Percentiles rank a stretch among this genome's conserved stretches.
These are phyloP conservation scores for Penicillium thymicola DNA, from an alignment of 2,329 filamentous ascomycete species.

Conservation along the genomic window DNA sequence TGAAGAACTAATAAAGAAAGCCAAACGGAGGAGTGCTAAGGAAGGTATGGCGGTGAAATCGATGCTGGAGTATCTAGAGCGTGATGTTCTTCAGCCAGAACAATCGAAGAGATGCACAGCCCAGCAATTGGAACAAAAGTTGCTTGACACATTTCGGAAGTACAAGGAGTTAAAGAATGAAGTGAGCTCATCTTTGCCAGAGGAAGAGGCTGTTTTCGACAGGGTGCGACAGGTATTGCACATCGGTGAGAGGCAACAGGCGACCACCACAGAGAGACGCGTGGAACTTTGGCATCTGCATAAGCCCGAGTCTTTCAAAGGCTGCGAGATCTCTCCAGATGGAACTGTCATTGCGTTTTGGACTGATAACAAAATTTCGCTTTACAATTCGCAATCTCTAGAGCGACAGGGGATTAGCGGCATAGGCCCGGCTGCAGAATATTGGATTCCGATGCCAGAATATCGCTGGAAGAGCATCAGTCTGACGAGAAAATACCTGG, in stretches of 20 bases:
- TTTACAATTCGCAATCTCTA: neutral
- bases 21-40: neutral
- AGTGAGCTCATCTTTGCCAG: neutral
- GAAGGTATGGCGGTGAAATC: neutral
- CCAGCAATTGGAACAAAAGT: neutral
- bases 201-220: neutral
- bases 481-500: neutral
- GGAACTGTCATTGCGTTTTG: neutral
- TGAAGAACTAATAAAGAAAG: neutral
- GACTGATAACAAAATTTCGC: neutral
- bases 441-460: neutral
- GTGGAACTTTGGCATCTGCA: neutral
- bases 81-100: neutral
- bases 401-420: neutral
- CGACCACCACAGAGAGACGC: neutral
- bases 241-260: neutral
- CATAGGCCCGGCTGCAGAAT: neutral
- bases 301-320: neutral
- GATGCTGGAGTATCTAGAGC: neutral
- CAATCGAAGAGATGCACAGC: neutral
- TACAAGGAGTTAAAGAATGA: neutral
- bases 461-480: neutral
- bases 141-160: neutral
- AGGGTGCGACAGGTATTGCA: neutral
- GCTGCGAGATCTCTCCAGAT: neutral